phyloP scores from a whole-genome alignment of 257 asterid genomes.

The Solanum acaule region DNA sequence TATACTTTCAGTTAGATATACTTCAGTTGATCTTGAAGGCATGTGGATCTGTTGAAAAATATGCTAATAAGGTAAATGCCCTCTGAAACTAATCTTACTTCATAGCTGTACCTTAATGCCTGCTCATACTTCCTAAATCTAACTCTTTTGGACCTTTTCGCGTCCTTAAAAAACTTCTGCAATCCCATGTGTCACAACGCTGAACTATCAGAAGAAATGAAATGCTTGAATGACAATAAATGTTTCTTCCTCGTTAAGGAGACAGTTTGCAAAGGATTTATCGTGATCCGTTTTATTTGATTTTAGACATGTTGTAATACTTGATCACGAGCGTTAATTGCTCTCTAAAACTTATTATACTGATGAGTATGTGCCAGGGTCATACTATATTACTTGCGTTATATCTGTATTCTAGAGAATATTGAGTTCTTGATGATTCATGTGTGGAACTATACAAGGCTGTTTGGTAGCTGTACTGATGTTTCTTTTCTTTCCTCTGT shows the following conservation, averaged over 20 bases:
- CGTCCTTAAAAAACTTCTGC: background rate
- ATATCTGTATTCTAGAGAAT: background rate
- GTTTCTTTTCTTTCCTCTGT: background rate
- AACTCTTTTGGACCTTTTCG: background rate
- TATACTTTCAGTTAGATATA: constrained; percentile 59
- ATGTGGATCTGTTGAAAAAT: constrained; percentile 44
- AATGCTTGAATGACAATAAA: background rate
- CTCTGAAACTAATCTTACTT: background rate
- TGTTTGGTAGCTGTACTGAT: background rate
- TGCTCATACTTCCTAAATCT: background rate
- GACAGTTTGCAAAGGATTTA: background rate
- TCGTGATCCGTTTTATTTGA: background rate
- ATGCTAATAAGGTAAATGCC: constrained; percentile 42
- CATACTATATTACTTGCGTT: background rate
- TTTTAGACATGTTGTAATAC: too few species aligned
- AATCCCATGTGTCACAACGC: background rate
- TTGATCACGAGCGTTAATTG: background rate
- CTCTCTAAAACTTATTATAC: background rate
- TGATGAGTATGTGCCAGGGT: background rate
- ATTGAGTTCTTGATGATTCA: background rate
- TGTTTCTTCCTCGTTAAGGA: background rate
- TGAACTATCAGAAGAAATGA: background rate
- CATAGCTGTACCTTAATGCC: background rate
- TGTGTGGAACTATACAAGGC: background rate
- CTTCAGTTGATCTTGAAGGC: constrained; percentile 71